A percentile compares a stretch with the other conserved stretches of the same genome.
These are phyloP conservation scores for Alternaria brassicicola DNA, from an alignment of 2,329 filamentous ascomycete species.

Conservation along the genomic window DNA sequence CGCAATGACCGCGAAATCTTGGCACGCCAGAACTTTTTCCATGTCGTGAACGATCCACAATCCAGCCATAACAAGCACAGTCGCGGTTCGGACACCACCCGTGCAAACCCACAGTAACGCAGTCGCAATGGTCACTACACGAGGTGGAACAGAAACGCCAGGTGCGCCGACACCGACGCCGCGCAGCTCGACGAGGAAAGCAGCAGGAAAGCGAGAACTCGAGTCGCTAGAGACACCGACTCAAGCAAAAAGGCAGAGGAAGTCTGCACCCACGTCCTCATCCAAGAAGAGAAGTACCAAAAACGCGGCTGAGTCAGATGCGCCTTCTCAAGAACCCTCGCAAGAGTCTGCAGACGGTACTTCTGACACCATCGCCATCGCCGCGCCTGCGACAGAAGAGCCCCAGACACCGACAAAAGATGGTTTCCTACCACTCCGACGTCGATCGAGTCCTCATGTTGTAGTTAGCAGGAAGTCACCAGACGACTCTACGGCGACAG, in stretches of 20 bases:
- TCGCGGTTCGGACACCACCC: conserved; percentile 21
- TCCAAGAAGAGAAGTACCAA: conserved; percentile 19
- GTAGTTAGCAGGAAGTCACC: conserved; percentile 24
- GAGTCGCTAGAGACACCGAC: conserved; percentile 41
- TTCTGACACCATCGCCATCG: conserved; percentile 18
- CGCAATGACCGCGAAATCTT: conserved; percentile 34
- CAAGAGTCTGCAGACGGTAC: conserved; percentile 19
- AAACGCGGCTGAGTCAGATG: not conserved
- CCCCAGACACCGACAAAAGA: conserved; percentile 16
- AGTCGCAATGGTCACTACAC: conserved; percentile 44
- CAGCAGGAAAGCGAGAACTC: conserved; percentile 36
- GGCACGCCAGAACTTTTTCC: conserved; percentile 24
- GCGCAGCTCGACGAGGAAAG: conserved; percentile 33
- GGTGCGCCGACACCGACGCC: conserved; percentile 30
- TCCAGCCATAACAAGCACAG: conserved; percentile 29
- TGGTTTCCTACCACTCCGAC: conserved; percentile 27
- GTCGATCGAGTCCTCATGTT: conserved; percentile 33
- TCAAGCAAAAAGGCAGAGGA: conserved; percentile 36
- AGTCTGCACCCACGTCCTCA: conserved; percentile 14
- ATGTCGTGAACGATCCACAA: conserved; percentile 22
- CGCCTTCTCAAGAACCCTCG: conserved; percentile 6
- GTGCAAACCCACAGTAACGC: conserved; percentile 9
- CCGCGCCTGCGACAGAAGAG: conserved; percentile 8
- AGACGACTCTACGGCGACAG: conserved; percentile 12
- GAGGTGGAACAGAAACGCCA: conserved; percentile 39